Base-by-base conservation (phyloP, 257 asterid species). In the Linderniella brevidens region DNA sequence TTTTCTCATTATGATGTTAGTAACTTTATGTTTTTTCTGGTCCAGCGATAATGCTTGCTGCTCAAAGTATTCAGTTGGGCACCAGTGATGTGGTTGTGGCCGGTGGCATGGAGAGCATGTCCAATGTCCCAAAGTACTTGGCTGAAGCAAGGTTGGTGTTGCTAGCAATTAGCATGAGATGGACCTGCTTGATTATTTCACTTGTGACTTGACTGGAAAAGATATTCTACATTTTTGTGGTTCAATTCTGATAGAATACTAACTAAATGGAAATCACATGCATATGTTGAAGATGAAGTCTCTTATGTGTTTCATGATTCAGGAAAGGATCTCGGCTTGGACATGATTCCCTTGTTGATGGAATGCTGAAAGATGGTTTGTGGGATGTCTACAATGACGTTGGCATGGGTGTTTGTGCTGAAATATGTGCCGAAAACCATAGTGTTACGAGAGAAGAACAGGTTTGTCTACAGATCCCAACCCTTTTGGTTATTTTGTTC, bases 81-180 rank as follows among this genome's bases (percentile, higher is more conserved):
- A 67, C 73, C 67, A 90, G 79, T 47, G 93, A 90, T 55, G 78
- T 90, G 55, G 98, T 90, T n/a, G 92, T 90, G 48, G 92, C 98
- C 58, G 98, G 98, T 68, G 99, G 99, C 53, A 90, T 85, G 96
- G 99, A 90, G 68, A 77, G 73, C 76, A 90, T 90, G 99, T 90
- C 99, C 42, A 90, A 85, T 66, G 94, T 68, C 64, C 96, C 99
- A 37, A 90, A 85, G 57, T 90, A 90, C 77, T 58, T 90, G 40
- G 77, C 88, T 41, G 96, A 90, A 64, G 94, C 99, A 56, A 90
- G 99, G 96, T 90, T 52, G 55, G 83, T 54, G 5, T 49, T 57
- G 55, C 32, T 49, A 20, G 16, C 12, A 11, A 35, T 0, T 35
- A 59, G 54, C 46, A 19, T 4, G 0, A 12, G 29, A 15, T 17